These are phyloP conservation scores for Colletotrichum truncatum DNA, from an alignment of 2,329 filamentous ascomycete genomes.

Conservation along the genomic window DNA sequence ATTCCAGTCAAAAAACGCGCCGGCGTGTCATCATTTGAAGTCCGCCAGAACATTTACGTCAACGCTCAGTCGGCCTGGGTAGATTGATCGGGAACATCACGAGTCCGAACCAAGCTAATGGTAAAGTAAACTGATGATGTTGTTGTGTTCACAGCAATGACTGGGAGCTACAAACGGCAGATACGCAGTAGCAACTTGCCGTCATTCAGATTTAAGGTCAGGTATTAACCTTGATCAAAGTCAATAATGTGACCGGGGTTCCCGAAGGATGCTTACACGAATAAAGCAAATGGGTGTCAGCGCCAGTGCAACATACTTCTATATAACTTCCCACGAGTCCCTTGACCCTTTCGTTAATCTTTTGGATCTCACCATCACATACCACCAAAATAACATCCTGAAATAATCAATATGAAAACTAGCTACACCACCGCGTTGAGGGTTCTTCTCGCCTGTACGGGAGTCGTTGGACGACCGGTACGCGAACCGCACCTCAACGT, in stretches of 20 bases:
- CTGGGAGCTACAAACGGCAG: too few species aligned
- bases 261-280: too few species aligned
- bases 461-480: neutral
- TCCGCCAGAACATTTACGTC: slow-evolving; percentile 1
- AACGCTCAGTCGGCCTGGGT: neutral
- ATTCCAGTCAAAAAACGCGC: neutral
- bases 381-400: neutral
- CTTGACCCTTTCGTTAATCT: too few species aligned
- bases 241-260: too few species aligned
- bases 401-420: too few species aligned
- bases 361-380: too few species aligned
- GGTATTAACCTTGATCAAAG: too few species aligned
- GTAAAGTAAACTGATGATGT: neutral
- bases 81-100: neutral
- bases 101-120: neutral
- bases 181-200: too few species aligned
- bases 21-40: neutral
- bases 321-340: too few species aligned
- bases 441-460: neutral
- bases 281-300: too few species aligned
- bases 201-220: too few species aligned
- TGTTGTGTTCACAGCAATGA: neutral
- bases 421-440: neutral
- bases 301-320: too few species aligned
- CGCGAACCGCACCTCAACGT: neutral